Conservation (phyloP, 768 basidiomycete genomes). For the Cyathus striatus region DNA sequence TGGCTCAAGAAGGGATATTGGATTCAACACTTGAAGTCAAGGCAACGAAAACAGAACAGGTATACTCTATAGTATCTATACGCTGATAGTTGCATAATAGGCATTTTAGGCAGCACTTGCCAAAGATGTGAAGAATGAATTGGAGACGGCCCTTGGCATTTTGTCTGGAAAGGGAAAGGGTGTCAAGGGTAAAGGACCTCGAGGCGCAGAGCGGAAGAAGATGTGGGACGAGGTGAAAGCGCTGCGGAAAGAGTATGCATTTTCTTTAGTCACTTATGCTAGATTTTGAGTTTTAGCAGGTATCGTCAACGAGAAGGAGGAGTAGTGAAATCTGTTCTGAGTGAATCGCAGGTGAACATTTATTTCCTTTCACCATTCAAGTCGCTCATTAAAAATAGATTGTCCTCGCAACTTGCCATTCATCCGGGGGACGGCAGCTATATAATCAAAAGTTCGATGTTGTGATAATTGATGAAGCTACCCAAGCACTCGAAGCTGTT, state of each 20-base stretch:
- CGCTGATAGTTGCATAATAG: too few species aligned
- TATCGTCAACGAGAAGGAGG: conserved; percentile 86
- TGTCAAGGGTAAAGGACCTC: conserved; percentile 63
- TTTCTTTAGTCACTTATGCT: conserved; percentile 1
- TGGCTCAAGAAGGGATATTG: conserved; percentile 62
- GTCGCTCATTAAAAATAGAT: conserved; percentile 37
- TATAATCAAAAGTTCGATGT: conserved; percentile 81
- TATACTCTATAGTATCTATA: conserved; percentile 10
- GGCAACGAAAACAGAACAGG: conserved; percentile 70
- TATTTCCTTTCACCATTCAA: neutral
- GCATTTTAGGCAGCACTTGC: conserved; percentile 68
- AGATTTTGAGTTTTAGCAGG: conserved; percentile 30
- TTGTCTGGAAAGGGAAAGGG: conserved; percentile 74
- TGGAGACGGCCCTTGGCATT: conserved; percentile 60
- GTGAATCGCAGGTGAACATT: conserved; percentile 61
- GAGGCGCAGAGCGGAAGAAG: conserved; percentile 72
- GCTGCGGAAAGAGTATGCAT: conserved; percentile 80
- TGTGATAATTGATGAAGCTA: conserved; percentile 95
- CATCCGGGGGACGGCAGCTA: conserved; percentile 82
- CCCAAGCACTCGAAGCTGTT: conserved; percentile 92
- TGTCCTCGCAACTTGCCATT: conserved; percentile 92
- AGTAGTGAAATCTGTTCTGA: conserved; percentile 76
- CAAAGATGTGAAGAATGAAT: conserved; percentile 84
- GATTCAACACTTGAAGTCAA: conserved; percentile 71
- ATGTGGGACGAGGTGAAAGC: conserved; percentile 86